These are phyloP conservation scores for Fusarium stilboides DNA, from an alignment of 2,329 filamentous ascomycete genomes.

Conservation along the genomic window DNA sequence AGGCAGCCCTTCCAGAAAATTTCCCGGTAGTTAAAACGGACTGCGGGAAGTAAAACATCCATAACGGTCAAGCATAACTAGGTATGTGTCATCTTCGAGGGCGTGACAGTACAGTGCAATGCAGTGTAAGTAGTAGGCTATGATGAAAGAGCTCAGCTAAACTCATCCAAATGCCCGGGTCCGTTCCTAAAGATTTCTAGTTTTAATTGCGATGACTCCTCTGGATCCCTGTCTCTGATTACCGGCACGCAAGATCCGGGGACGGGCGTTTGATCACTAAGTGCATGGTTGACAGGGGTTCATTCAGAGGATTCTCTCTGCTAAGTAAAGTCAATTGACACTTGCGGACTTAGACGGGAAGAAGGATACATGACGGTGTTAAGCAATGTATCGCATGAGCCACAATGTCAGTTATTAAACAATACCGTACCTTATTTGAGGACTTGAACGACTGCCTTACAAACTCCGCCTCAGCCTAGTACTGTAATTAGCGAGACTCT, in stretches of 20 bases:
- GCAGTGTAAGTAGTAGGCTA: neutral
- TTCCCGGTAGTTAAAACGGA: conserved; percentile 11
- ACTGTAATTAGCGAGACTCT: neutral
- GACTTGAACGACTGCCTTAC: conserved; percentile 11
- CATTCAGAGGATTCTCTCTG: conserved; percentile 8
- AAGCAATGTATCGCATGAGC: neutral
- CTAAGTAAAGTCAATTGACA: conserved; percentile 4
- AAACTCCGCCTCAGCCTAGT: conserved; percentile 11
- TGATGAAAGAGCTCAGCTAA: neutral
- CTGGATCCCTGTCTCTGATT: conserved; percentile 27
- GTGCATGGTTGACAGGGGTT: conserved; percentile 26
- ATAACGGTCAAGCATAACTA: conserved; percentile 33
- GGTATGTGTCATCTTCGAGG: neutral
- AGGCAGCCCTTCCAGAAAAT: conserved; percentile 28
- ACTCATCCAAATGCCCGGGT: conserved; percentile 7
- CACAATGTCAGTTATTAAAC: neutral
- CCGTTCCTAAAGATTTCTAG: conserved; percentile 9
- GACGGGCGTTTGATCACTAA: conserved; percentile 5
- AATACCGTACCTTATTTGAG: neutral
- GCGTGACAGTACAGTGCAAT: neutral
- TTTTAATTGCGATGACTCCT: conserved; percentile 30
- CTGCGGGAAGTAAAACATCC: conserved; percentile 11
- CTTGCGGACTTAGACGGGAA: neutral
- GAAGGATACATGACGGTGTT: neutral
- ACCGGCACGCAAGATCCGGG: conserved; percentile 42